Conservation (phyloP, 768 basidiomycete species). For the Mycena indigotica region DNA sequence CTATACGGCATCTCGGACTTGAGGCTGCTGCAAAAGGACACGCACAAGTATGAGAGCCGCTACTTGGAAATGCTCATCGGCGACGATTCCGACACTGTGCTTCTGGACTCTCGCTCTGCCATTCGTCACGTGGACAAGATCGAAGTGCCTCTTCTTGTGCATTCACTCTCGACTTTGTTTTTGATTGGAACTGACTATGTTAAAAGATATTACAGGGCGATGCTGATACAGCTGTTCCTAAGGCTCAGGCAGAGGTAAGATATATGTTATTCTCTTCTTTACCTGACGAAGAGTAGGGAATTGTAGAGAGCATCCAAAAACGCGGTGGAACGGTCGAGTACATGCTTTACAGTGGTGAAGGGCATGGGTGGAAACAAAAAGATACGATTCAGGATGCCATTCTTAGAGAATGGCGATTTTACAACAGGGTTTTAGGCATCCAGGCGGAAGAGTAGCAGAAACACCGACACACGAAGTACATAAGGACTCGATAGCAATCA, state of each 20-base stretch:
- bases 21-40: conserved; percentile 45
- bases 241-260: conserved; percentile 56
- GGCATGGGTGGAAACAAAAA: conserved; percentile 63
- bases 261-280: too few species aligned
- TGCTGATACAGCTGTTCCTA: conserved; percentile 65
- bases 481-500: too few species aligned
- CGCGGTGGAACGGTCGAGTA: conserved; percentile 59
- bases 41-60: conserved; percentile 58
- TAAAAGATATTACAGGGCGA: conserved; percentile 69
- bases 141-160: conserved; percentile 61
- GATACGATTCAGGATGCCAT: conserved; percentile 56
- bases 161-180: conserved; percentile 25
- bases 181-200: not conserved
- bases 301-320: conserved; percentile 54
- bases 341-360: conserved; percentile 64
- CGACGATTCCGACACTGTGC: conserved; percentile 46
- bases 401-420: conserved; percentile 56
- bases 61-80: conserved; percentile 54
- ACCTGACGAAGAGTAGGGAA: conserved; percentile 27
- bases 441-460: not conserved
- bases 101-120: conserved; percentile 64
- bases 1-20: conserved; percentile 72
- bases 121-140: conserved; percentile 65
- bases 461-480: too few species aligned
- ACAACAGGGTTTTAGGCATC: conserved; percentile 45